These are phyloP conservation scores for Monilinia aucupariae DNA, from an alignment of 2,329 filamentous ascomycete genomes.

Conservation along the genomic window DNA sequence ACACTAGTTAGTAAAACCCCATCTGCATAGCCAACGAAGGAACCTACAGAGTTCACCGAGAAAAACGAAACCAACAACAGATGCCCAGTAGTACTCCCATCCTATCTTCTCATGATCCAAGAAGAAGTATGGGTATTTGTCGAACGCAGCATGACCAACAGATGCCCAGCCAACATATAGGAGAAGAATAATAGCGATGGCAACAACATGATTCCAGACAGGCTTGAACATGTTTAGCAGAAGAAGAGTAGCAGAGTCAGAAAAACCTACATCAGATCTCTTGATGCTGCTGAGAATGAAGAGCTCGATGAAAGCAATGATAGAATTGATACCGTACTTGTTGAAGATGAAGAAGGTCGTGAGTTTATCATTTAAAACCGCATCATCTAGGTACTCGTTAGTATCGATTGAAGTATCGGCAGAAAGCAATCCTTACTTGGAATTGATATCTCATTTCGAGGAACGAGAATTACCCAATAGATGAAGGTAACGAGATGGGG, in stretches of 20 bases:
- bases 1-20: background rate
- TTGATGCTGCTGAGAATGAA: slow-evolving; percentile 34
- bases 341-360: slow-evolving; percentile 29
- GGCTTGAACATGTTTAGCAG: slow-evolving; percentile 26
- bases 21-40: background rate
- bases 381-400: slow-evolving; percentile 22
- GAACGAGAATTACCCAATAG: slow-evolving; percentile 33
- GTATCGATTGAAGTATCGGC: background rate
- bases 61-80: slow-evolving; percentile 24
- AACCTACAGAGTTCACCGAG: slow-evolving; percentile 28
- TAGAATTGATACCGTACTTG: slow-evolving; percentile 29
- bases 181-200: slow-evolving; percentile 25
- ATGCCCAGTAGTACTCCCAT: slow-evolving; percentile 28
- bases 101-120: slow-evolving; percentile 30
- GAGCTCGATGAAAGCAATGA: slow-evolving; percentile 34
- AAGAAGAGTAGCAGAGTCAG: background rate
- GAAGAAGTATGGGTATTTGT: slow-evolving; percentile 33
- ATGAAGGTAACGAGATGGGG: slow-evolving; percentile 32
- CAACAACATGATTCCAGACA: slow-evolving; percentile 24
- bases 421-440: slow-evolving; percentile 20
- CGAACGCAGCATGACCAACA: slow-evolving; percentile 29
- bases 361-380: slow-evolving; percentile 27
- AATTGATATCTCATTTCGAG: slow-evolving; percentile 23
- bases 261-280: slow-evolving; percentile 30
- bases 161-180: slow-evolving; percentile 33